Base-by-base conservation (phyloP, 2,329 filamentous ascomycete species). In the Clonostachys rosea region DNA sequence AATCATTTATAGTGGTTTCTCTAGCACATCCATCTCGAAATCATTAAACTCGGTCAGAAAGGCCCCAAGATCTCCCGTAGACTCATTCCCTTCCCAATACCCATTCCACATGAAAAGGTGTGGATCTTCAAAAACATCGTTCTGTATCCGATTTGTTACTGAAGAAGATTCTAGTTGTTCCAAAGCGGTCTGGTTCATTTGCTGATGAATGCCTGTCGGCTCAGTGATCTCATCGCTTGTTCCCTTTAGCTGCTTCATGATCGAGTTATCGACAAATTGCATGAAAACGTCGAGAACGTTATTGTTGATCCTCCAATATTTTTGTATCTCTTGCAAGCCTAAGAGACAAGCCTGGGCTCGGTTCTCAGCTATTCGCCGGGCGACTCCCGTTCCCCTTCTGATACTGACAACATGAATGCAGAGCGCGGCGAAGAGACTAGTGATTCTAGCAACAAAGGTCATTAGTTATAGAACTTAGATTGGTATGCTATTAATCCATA, bases 301-400 rank as follows among this genome's bases (percentile, higher is more conserved):
- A 51, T 65, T 68, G 55, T 69, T 69, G 49, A 68, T 66, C 16
- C 62, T 55, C 65, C 65, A 68, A 52, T 67, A 68, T n/a, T 66
- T 66, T 24, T 67, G 63, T 1, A 68, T 58, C 50, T 67, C 66
- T 39, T 67, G 61, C 2, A 69, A 56, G 5, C 64, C 64, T 4
- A 68, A 52, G 3, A 68, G 62, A 36, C 64, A 68, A 50, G 66
- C 61, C 34, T 67, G 64, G 2, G 66, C 65, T 16, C 65, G 57
- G 48, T 67, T 62, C 45, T 67, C 63, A 24, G 65, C 64, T 9
- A 68, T 61, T 4, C 63, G 53, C 20, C 62, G 57, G 7, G 61
- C 53, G 12, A 67, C 59, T 20, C 62, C 64, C 8, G 52, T 56
- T 18, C 59, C 60, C 40, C 62, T 59, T 16, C 63, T 57, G 45